These are phyloP conservation scores for Xylaria sp. DNA, from an alignment of 2,329 filamentous ascomycete species.

Conservation along the genomic window DNA sequence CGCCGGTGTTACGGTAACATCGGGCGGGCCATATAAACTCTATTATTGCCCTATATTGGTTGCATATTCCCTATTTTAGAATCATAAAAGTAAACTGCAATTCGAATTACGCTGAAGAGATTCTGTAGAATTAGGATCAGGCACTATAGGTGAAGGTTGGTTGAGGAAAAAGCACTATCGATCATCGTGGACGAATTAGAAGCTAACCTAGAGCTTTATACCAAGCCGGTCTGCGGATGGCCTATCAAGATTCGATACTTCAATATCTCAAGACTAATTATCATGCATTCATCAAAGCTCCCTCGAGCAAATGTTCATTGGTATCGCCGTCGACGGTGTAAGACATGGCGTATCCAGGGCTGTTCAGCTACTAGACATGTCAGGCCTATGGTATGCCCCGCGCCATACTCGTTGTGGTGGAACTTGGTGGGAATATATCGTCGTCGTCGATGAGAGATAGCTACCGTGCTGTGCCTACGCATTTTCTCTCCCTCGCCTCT, in stretches of 20 bases:
- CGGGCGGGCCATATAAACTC: neutral
- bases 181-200: neutral
- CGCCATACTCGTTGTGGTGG: neutral
- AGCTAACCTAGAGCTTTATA: neutral
- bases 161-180: neutral
- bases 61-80: neutral
- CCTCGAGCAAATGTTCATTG: neutral
- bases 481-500: neutral
- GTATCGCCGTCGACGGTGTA: neutral
- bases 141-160: neutral
- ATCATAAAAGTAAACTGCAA: neutral
- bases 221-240: neutral
- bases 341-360: constrained; percentile 26
- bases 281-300: neutral
- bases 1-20: neutral
- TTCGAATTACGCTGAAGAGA: neutral
- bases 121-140: neutral
- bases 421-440: neutral
- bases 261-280: neutral
- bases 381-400: neutral
- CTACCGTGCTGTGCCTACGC: neutral
- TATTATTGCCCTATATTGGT: neutral
- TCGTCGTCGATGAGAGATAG: neutral
- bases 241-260: neutral
- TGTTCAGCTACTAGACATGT: neutral